Evolutionary conservation across 2,329 filamentous ascomycete species (phyloP).

Genomic region (Akanthomyces uredinophilus): DNA sequence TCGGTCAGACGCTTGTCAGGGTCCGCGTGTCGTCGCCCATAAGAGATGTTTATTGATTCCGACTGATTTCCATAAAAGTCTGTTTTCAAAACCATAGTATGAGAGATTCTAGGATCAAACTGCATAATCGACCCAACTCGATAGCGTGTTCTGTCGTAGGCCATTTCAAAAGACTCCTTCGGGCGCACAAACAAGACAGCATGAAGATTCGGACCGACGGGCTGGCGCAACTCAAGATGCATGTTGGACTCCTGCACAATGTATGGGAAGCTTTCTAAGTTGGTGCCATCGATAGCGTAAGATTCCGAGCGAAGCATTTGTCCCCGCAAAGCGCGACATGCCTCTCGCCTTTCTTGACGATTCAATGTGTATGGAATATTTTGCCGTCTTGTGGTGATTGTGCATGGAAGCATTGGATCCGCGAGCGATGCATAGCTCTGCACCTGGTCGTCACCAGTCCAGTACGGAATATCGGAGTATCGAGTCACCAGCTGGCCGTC

Average conservation of each 20-base stretch:
- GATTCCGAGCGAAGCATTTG: slow-evolving; percentile 13
- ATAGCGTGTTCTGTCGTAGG: slow-evolving; percentile 6
- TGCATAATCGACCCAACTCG: not conserved
- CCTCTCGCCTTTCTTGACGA: slow-evolving; percentile 10
- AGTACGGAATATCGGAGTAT: slow-evolving; percentile 11
- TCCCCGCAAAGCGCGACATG: slow-evolving; percentile 13
- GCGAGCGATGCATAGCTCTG: not conserved
- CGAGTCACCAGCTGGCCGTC: not conserved
- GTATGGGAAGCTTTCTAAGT: slow-evolving; percentile 1
- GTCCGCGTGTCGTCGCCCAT: slow-evolving; percentile 12
- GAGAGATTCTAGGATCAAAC: slow-evolving; percentile 8
- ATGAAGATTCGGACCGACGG: not conserved
- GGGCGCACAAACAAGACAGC: slow-evolving; percentile 9
- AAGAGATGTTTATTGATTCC: slow-evolving; percentile 1
- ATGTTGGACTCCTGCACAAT: slow-evolving; percentile 8
- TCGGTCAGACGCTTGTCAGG: slow-evolving; percentile 2
- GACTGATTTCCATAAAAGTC: slow-evolving; percentile 15
- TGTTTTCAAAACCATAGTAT: slow-evolving; percentile 15
- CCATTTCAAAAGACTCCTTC: slow-evolving; percentile 6
- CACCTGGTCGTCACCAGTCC: not conserved
- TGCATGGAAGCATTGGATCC: not conserved
- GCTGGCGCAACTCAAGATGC: slow-evolving; percentile 7
- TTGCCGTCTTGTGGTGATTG: not conserved
- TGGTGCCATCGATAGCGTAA: slow-evolving; percentile 13
- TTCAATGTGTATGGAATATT: not conserved